Evolutionary conservation across 805 yeast genomes (phyloP), one percentile per base, ranked within the genome.

Genomic region (Spathaspora arborariae): DNA sequence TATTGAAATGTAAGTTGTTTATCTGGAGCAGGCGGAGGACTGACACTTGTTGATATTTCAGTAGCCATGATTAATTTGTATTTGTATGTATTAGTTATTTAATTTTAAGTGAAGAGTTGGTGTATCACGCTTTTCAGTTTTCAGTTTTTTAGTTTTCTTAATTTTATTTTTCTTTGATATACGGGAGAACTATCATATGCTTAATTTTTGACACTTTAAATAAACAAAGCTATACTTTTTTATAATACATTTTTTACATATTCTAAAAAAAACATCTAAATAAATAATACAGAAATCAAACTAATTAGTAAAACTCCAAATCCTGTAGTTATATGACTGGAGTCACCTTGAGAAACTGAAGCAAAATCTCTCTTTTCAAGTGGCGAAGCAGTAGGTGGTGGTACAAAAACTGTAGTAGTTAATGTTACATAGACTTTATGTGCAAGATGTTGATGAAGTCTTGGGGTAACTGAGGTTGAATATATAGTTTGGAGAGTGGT

Each of bases 1-100:
- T 66, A 74, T 42, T 69, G 67, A 58, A 75, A 77, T 1, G 61
- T 47, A n/a, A 58, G 43, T 22, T 47, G 51, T 18, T 45, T 41
- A 2, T 48, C 42, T 4, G 30, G 16, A 3, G n/a, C 35, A n/a
- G 35, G 6, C 3, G 35, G 35, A 30, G 35, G 35, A 15, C 35
- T 30, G 6, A 16, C 11, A 13, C 16, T 39, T 39, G 42, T 16
- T 26, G 19, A 22, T 39, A 19, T 18, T 16, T 30, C 10, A 10
- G 42, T 16, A 15, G 35, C 18, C 35, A 30, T 30, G 16, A 4
- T 30, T 30, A 13, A 13, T 13, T 30, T 3, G 6, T 22, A 22
- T 22, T 7, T 22, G 26, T 22, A 22, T 22, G 26, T 7, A 22
- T 22, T 22, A n/a, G n/a, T n/a, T n/a, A n/a, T n/a, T n/a, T n/a